Conservation (phyloP, 768 basidiomycete species). For the Rhodotorula graminis region DNA sequence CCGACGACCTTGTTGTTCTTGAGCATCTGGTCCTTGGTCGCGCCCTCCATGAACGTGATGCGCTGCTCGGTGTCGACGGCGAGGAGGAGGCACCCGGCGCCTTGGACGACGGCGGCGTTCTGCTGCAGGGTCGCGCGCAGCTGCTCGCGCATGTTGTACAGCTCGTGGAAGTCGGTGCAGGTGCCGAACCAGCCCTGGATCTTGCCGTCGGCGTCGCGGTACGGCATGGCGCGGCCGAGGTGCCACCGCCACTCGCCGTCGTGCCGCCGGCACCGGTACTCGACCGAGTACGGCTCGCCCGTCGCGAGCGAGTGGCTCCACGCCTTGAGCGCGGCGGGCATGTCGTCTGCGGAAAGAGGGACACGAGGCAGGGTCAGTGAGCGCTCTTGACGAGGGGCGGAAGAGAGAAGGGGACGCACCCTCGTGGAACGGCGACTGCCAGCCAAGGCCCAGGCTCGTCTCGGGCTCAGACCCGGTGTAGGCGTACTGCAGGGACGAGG, state of each 20-base stretch:
- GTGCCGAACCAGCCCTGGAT: conserved; percentile 38
- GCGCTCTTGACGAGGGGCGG: background rate
- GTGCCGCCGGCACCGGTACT: conserved; percentile 33
- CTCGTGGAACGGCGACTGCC: conserved; percentile 37
- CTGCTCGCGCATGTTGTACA: conserved; percentile 33
- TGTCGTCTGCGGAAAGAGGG: conserved; percentile 28
- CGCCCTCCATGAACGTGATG: conserved; percentile 26
- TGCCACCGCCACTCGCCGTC: conserved; percentile 39
- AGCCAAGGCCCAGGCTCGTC: conserved; percentile 32
- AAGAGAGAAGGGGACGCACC: conserved; percentile 2
- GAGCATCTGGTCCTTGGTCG: conserved; percentile 7
- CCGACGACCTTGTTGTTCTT: background rate
- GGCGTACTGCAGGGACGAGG: background rate
- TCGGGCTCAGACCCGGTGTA: conserved; percentile 39
- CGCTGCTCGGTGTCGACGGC: conserved; percentile 16
- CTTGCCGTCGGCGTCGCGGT: conserved; percentile 24
- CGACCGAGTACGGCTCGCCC: conserved; percentile 34
- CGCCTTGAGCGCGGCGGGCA: conserved; percentile 19
- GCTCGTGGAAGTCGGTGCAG: conserved; percentile 40
- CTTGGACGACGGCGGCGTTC: conserved; percentile 22
- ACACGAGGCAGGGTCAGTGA: background rate
- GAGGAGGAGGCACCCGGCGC: conserved; percentile 25
- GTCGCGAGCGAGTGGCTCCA: conserved; percentile 37
- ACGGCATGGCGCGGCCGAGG: conserved; percentile 33
- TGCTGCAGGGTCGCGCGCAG: conserved; percentile 22